Base-by-base conservation (phyloP, 257 asterid genomes). In the Primulina tabacum region DNA sequence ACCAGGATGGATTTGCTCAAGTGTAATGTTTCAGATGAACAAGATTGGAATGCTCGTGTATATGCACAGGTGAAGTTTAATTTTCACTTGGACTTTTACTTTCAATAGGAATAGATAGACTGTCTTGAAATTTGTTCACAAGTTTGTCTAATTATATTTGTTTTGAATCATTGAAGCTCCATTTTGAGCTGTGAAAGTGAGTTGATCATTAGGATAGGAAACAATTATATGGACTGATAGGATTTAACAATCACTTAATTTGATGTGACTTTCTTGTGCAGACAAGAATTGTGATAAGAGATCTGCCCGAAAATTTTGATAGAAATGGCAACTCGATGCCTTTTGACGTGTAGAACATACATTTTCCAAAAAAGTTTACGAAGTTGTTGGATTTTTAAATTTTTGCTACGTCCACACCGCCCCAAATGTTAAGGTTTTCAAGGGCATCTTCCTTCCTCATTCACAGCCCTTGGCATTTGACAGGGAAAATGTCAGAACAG, bases 1-100 rank as follows among this genome's bases (percentile, higher is more conserved):
- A 76, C 77, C 35, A 82, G 96, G 82, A 71, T 24, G 81, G 92
- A 85, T 71, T 71, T 89, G 74, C 83, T 84, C 65, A 84, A 73
- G 43, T 84, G 89, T 70, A 75, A 84, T 56, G 78, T 73, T 52
- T 74, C 88, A 5, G 81, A 79, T 35, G 47, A 74, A 32, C 77
- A 81, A 20, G 88, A 84, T 59, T 84, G 89, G 89, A 70, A 71
- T 75, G 86, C 83, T 63, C 89, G 73, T 4, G 61, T 84, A 12
- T 81, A 67, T 14, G 65, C 68, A 20, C 89, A 84, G 85, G 88
- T 81, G 72, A 62, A 28, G 11, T 4, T 38, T 61, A 5, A 29
- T 52, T 68, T 34, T 0, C 7, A 1, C 20, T 50, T 17, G 21
- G 8, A 16, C 8, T 50, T 11, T 16, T 50, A 50, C 21, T 16